These are phyloP conservation scores for Cercospora brassicicola DNA, from an alignment of 2,329 filamentous ascomycete species.

Conservation along the genomic window DNA sequence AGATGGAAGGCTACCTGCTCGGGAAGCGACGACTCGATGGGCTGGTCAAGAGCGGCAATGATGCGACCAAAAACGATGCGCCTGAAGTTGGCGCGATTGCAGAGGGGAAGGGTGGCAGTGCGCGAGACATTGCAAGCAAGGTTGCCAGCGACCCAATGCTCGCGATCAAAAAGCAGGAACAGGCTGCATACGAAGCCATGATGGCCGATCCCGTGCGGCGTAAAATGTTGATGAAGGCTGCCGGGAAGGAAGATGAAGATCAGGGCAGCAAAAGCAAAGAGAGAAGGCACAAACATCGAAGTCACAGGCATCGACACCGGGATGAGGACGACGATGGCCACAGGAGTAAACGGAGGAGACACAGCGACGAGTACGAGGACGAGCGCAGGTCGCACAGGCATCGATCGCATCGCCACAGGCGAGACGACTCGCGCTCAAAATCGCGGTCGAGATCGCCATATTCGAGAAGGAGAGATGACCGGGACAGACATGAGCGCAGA, in stretches of 20 bases:
- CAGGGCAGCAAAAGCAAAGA: constrained; percentile 32
- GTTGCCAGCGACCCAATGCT: constrained; percentile 87
- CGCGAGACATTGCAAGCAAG: constrained; percentile 79
- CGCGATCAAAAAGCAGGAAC: constrained; percentile 87
- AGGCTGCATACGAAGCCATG: constrained; percentile 56
- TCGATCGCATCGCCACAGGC: constrained; percentile 32
- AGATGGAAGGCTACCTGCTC: constrained; percentile 89
- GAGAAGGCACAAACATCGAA: constrained; percentile 35
- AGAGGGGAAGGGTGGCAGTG: constrained; percentile 64
- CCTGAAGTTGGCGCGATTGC: constrained; percentile 57
- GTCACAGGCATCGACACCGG: constrained; percentile 29
- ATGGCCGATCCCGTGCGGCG: constrained; percentile 73
- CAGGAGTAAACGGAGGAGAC: constrained; percentile 37
- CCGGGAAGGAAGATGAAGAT: constrained; percentile 36
- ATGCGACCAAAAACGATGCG: constrained; percentile 72
- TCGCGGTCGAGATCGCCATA: constrained; percentile 30
- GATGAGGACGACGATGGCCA: constrained; percentile 36
- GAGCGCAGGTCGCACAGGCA: constrained; percentile 36
- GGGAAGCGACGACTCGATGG: constrained; percentile 91
- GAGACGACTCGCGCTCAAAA: constrained; percentile 24
- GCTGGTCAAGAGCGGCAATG: constrained; percentile 76
- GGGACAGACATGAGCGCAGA: constrained; percentile 26
- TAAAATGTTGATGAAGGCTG: constrained; percentile 62
- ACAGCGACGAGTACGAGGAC: constrained; percentile 38
- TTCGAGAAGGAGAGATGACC: constrained; percentile 25